Evolutionary conservation across 495 filamentous ascomycete species (phyloP).

Genomic region (Penicillium simplicissimum): DNA sequence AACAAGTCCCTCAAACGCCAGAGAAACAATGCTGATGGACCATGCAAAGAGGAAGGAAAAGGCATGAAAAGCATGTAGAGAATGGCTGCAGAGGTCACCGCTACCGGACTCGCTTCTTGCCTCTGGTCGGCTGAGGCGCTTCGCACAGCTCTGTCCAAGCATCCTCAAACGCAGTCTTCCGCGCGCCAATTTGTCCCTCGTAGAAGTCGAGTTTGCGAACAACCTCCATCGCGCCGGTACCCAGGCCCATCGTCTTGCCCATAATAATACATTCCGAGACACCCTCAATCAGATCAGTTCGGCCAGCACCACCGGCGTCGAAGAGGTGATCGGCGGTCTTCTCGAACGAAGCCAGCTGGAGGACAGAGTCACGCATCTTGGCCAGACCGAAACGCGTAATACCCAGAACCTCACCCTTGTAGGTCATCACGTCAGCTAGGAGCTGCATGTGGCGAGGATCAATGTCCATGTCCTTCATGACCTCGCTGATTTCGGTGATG

Average conservation of each 20-base stretch:
- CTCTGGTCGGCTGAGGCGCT: conserved; percentile 23
- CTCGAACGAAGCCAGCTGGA: conserved; percentile 96
- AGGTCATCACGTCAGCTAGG: conserved; percentile 98
- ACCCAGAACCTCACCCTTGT: conserved; percentile 95
- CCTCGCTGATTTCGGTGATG: conserved; percentile 71
- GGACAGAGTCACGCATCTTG: conserved; percentile 93
- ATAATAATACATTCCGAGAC: conserved; percentile 98
- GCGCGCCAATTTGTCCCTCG: conserved; percentile 60
- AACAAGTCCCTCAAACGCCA: conserved; percentile 25
- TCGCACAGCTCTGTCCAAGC: conserved; percentile 55
- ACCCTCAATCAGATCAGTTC: conserved; percentile 84
- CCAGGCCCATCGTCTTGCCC: conserved; percentile 87
- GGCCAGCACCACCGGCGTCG: conserved; percentile 87
- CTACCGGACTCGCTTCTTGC: conserved; percentile 28
- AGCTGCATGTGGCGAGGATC: conserved; percentile 99
- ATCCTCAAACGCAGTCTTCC: conserved; percentile 77
- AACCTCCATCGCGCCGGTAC: conserved; percentile 90
- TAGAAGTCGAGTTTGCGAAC: conserved; percentile 71
- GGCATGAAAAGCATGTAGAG: background rate
- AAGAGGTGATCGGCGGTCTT: conserved; percentile 98
- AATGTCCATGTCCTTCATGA: conserved; percentile 93
- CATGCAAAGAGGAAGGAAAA: background rate
- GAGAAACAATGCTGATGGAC: conserved; percentile 23
- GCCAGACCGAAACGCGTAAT: conserved; percentile 95
- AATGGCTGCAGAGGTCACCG: background rate